phyloP scores from a whole-genome alignment of 805 yeast species.

The Barnettozyma vustinii region DNA sequence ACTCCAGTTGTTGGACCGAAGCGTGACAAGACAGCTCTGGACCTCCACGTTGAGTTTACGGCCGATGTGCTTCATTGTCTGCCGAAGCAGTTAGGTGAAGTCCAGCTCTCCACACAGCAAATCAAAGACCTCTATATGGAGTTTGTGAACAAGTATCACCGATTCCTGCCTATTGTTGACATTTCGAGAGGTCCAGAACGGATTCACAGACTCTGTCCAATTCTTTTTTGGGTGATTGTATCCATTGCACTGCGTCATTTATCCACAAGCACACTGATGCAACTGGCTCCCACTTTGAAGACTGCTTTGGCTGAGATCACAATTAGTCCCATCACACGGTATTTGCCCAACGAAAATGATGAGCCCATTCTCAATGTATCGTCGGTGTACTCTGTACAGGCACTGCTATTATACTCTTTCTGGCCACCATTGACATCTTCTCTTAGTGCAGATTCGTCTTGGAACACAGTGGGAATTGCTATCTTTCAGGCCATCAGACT shows the following conservation, averaged over 20 bases:
- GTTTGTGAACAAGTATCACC: conserved; percentile 74
- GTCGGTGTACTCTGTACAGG: conserved; percentile 91
- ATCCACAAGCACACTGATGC: conserved; percentile 40
- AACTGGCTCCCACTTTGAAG: conserved; percentile 65
- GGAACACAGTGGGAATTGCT: conserved; percentile 94
- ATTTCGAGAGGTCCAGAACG: conserved; percentile 75
- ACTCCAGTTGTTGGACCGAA: conserved; percentile 12
- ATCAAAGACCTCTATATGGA: conserved; percentile 62
- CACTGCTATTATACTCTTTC: conserved; percentile 77
- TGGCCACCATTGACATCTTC: conserved; percentile 98
- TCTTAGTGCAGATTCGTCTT: conserved; percentile 88
- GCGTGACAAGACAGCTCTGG: conserved; percentile 9
- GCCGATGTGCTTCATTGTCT: conserved; percentile 44
- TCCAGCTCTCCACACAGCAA: conserved; percentile 53
- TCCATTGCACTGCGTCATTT: conserved; percentile 74
- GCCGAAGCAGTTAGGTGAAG: conserved; percentile 67
- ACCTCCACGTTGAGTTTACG: conserved; percentile 21
- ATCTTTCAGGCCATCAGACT: conserved; percentile 88
- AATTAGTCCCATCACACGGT: conserved; percentile 83
- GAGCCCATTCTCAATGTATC: conserved; percentile 84
- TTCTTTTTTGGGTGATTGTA: conserved; percentile 90
- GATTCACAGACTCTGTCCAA: conserved; percentile 75
- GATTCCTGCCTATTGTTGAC: conserved; percentile 84
- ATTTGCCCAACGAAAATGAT: conserved; percentile 70
- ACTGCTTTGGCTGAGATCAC: conserved; percentile 80